These are phyloP conservation scores for Yarrowia divulgata DNA, from an alignment of 805 yeast species.

Conservation along the genomic window DNA sequence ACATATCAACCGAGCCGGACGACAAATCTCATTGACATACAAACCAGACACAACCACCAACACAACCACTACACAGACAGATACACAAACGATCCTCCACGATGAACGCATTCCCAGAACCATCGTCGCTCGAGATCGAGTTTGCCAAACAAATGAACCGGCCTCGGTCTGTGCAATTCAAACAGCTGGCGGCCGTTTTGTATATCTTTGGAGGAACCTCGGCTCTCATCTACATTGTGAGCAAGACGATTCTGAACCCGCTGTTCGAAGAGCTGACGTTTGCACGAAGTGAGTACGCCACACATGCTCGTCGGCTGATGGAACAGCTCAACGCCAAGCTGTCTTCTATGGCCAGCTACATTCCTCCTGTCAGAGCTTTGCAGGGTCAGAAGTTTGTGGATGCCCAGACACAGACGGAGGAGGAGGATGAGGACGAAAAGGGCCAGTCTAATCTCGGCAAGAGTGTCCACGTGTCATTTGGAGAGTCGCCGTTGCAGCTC, in stretches of 20 bases:
- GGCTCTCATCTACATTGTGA: slow-evolving; percentile 46
- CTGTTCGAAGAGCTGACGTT: slow-evolving; percentile 49
- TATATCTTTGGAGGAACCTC: slow-evolving; percentile 50
- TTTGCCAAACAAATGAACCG: slow-evolving; percentile 40
- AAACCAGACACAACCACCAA: neutral
- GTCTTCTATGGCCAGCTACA: slow-evolving; percentile 41
- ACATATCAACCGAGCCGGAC: neutral
- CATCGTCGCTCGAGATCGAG: slow-evolving; percentile 41
- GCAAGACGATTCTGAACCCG: slow-evolving; percentile 49
- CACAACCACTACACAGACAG: neutral
- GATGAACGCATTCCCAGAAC: slow-evolving; percentile 48
- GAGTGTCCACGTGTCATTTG: slow-evolving; percentile 21
- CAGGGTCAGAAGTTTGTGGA: slow-evolving; percentile 44
- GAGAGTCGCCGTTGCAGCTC: slow-evolving; percentile 28
- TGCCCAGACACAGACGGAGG: slow-evolving; percentile 46
- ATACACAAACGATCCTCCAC: neutral
- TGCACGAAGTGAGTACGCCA: slow-evolving; percentile 49
- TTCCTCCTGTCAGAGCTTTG: slow-evolving; percentile 43
- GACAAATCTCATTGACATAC: too few species aligned
- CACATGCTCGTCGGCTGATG: slow-evolving; percentile 46
- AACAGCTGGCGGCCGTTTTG: slow-evolving; percentile 46
- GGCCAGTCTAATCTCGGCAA: neutral
- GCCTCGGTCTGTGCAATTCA: slow-evolving; percentile 43
- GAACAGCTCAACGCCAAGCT: slow-evolving; percentile 45
- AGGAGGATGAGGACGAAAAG: neutral